These are phyloP conservation scores for Tuber indicum DNA, from an alignment of 495 filamentous ascomycete species.

Conservation along the genomic window DNA sequence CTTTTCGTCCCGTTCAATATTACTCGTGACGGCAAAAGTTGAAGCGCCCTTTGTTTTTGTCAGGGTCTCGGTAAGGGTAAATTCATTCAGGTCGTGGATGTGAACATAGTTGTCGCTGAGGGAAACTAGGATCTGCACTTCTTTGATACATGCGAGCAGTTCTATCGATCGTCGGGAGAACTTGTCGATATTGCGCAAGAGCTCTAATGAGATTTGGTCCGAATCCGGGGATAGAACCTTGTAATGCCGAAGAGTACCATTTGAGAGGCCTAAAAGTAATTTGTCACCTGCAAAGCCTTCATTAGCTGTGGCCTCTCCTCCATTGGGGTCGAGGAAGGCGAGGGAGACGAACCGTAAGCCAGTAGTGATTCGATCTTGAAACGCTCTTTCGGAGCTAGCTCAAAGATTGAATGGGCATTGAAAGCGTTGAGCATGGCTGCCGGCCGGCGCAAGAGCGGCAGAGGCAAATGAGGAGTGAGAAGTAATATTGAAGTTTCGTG, in stretches of 20 bases:
- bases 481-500: neutral
- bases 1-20: conserved; percentile 79
- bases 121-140: conserved; percentile 81
- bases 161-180: conserved; percentile 85
- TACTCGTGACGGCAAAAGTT: conserved; percentile 85
- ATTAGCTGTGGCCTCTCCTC: neutral
- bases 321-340: neutral
- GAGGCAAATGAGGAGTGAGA: neutral
- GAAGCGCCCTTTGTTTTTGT: conserved; percentile 77
- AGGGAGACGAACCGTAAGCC: conserved; percentile 61
- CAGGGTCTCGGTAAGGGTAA: conserved; percentile 71
- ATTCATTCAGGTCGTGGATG: conserved; percentile 80
- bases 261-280: conserved; percentile 83
- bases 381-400: conserved; percentile 91
- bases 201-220: conserved; percentile 61
- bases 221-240: conserved; percentile 59
- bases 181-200: conserved; percentile 83
- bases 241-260: conserved; percentile 82
- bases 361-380: conserved; percentile 91
- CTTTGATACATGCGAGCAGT: conserved; percentile 90
- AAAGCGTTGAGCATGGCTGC: conserved; percentile 92
- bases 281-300: conserved; percentile 59
- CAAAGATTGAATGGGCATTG: conserved; percentile 88
- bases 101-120: conserved; percentile 81
- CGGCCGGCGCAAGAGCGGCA: conserved; percentile 13